phyloP scores from a whole-genome alignment of 2,329 filamentous ascomycete species.

The Ustulina deusta region DNA sequence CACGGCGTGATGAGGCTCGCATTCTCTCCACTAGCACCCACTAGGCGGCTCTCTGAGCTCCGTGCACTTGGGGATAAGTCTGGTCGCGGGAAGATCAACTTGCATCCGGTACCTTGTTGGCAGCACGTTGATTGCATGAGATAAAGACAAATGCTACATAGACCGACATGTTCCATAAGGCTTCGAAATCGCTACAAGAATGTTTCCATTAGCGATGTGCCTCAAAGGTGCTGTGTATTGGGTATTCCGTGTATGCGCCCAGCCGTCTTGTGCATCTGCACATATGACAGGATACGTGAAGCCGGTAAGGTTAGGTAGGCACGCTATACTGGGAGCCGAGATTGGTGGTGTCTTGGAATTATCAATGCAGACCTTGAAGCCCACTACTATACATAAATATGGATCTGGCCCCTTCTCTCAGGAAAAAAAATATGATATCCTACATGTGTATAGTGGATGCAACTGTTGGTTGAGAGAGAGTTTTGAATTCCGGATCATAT shows the following conservation, averaged over 20 bases:
- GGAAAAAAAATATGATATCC: neutral
- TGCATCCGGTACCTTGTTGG: constrained; percentile 37
- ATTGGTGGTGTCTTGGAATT: constrained; percentile 4
- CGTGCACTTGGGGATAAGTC: constrained; percentile 29
- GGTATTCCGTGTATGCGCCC: neutral
- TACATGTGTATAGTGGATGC: neutral
- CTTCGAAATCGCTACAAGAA: neutral
- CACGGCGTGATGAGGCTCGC: constrained; percentile 37
- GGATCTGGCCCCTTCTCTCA: neutral
- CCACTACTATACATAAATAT: neutral
- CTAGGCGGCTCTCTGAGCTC: constrained; percentile 26
- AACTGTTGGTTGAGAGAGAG: neutral
- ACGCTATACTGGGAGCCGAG: neutral
- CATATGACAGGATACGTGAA: constrained; percentile 2
- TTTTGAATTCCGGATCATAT: neutral
- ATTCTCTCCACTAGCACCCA: constrained; percentile 34
- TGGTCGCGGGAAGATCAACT: constrained; percentile 26
- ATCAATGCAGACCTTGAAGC: neutral
- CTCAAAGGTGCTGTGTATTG: neutral
- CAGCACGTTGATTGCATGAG: constrained; percentile 23
- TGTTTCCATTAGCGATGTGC: constrained; percentile 6
- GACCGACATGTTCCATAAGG: constrained; percentile 11
- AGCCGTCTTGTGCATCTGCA: neutral
- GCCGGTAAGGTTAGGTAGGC: constrained; percentile 1
- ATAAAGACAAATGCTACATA: constrained; percentile 29